Conservation (phyloP, 805 yeast species). For the Candida michaelii region DNA sequence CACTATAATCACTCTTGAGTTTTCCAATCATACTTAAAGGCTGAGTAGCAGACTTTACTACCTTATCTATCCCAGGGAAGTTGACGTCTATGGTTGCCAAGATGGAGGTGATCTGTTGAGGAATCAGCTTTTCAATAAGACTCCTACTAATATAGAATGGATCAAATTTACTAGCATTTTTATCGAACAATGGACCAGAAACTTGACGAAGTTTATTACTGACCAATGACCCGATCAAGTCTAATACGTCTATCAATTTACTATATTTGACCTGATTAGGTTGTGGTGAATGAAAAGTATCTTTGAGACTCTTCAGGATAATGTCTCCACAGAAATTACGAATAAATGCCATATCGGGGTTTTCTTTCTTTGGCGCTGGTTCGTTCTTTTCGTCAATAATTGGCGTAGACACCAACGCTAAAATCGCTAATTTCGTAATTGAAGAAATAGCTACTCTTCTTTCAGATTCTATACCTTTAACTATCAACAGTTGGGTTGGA, state of each 20-base stretch:
- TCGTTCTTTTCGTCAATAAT: constrained; percentile 48
- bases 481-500: constrained; percentile 48
- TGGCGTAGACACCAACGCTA: constrained; percentile 61
- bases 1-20: constrained; percentile 56
- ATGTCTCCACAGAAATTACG: constrained; percentile 74
- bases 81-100: constrained; percentile 71
- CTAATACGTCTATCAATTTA: constrained; percentile 53
- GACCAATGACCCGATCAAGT: constrained; percentile 46
- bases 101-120: constrained; percentile 55
- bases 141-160: constrained; percentile 62
- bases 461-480: constrained; percentile 40
- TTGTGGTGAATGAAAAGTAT: constrained; percentile 29
- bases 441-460: constrained; percentile 60
- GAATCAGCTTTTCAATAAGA: constrained; percentile 66
- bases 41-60: constrained; percentile 58
- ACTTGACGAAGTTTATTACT: constrained; percentile 43
- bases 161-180: constrained; percentile 54
- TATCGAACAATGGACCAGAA: constrained; percentile 46
- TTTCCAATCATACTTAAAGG: constrained; percentile 59
- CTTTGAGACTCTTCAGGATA: constrained; percentile 60
- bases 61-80: constrained; percentile 61
- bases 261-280: constrained; percentile 34
- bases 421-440: constrained; percentile 59
- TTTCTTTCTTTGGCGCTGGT: constrained; percentile 51
- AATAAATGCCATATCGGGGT: constrained; percentile 69